A percentile compares a stretch with the other conserved stretches of the same genome.
phyloP scores from a whole-genome alignment of 2,329 filamentous ascomycete genomes.

The Ascochyta viciae-villosae region DNA sequence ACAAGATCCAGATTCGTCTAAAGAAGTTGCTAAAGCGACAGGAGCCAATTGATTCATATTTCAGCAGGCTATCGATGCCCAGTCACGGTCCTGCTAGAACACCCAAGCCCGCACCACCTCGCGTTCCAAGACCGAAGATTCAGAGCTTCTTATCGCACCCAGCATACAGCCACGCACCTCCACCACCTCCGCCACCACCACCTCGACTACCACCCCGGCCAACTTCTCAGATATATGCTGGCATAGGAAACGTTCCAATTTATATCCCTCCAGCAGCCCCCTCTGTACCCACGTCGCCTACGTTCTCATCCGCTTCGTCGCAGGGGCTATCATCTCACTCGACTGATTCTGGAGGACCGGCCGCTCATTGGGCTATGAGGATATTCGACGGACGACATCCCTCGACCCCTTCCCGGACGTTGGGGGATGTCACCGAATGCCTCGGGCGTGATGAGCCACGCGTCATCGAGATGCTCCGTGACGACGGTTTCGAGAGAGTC shows the following conservation, averaged over 20 bases:
- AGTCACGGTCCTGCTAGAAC: slow-evolving; percentile 34
- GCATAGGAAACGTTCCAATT: slow-evolving; percentile 39
- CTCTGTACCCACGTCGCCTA: slow-evolving; percentile 51
- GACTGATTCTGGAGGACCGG: slow-evolving; percentile 39
- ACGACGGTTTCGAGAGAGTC: slow-evolving; percentile 52
- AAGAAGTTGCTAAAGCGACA: slow-evolving; percentile 46
- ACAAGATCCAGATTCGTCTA: slow-evolving; percentile 35
- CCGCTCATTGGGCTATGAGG: slow-evolving; percentile 53
- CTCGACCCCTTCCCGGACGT: slow-evolving; percentile 45
- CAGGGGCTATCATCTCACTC: slow-evolving; percentile 49
- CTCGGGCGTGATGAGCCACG: slow-evolving; percentile 46
- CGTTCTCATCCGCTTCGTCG: slow-evolving; percentile 53
- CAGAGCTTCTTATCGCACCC: slow-evolving; percentile 39
- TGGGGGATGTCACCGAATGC: slow-evolving; percentile 44
- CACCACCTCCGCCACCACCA: slow-evolving; percentile 22
- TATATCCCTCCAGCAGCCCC: slow-evolving; percentile 47
- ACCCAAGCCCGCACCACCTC: slow-evolving; percentile 38
- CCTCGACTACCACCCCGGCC: slow-evolving; percentile 9
- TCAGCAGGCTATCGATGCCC: slow-evolving; percentile 37
- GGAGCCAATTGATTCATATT: slow-evolving; percentile 45
- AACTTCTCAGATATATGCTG: slow-evolving; percentile 25
- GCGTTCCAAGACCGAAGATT: slow-evolving; percentile 36
- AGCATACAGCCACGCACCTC: slow-evolving; percentile 21
- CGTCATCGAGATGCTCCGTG: slow-evolving; percentile 43
- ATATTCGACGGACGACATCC: slow-evolving; percentile 54